A percentile compares a stretch with the other conserved stretches of the same genome.
Evolutionary conservation across 2,329 filamentous ascomycete species (phyloP).

Genomic region (Penicillium sp.): DNA sequence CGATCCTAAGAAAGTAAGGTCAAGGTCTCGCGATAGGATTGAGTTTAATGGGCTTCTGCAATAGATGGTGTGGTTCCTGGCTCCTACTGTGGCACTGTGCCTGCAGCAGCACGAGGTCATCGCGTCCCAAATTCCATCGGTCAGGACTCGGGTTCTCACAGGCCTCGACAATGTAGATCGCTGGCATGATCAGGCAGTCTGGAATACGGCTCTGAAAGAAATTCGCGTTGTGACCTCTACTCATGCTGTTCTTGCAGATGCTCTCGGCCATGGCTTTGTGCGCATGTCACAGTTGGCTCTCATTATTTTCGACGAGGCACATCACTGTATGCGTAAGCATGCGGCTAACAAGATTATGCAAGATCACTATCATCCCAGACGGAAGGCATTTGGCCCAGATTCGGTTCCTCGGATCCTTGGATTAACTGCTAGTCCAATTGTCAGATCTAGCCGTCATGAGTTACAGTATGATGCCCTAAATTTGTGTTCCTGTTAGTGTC

Average conservation of each 20-base stretch:
- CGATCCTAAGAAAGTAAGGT: slow-evolving; percentile 53
- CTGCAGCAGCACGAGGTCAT: slow-evolving; percentile 65
- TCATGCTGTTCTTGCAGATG: slow-evolving; percentile 70
- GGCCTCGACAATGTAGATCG: slow-evolving; percentile 68
- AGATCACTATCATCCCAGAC: slow-evolving; percentile 62
- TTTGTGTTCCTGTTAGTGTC: not conserved
- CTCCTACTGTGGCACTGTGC: slow-evolving; percentile 67
- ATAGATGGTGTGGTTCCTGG: slow-evolving; percentile 67
- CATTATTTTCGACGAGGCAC: slow-evolving; percentile 82
- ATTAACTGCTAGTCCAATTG: slow-evolving; percentile 75
- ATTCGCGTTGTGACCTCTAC: slow-evolving; percentile 75
- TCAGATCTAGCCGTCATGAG: slow-evolving; percentile 55
- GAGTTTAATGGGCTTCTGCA: not conserved
- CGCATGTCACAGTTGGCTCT: slow-evolving; percentile 62
- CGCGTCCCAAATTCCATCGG: slow-evolving; percentile 55
- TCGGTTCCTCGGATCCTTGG: slow-evolving; percentile 68
- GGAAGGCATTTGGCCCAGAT: slow-evolving; percentile 26
- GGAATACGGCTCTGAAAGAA: slow-evolving; percentile 64
- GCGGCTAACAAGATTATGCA: slow-evolving; percentile 70
- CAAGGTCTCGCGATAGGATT: not conserved
- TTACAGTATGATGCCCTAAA: slow-evolving; percentile 47
- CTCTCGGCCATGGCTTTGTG: slow-evolving; percentile 72
- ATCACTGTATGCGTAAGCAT: slow-evolving; percentile 66
- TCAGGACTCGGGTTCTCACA: slow-evolving; percentile 61
- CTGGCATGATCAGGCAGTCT: slow-evolving; percentile 67